Evolutionary conservation across 2,329 filamentous ascomycete species (phyloP), one percentile per base, ranked within the genome.

Genomic region (Fusarium odoratissimum): DNA sequence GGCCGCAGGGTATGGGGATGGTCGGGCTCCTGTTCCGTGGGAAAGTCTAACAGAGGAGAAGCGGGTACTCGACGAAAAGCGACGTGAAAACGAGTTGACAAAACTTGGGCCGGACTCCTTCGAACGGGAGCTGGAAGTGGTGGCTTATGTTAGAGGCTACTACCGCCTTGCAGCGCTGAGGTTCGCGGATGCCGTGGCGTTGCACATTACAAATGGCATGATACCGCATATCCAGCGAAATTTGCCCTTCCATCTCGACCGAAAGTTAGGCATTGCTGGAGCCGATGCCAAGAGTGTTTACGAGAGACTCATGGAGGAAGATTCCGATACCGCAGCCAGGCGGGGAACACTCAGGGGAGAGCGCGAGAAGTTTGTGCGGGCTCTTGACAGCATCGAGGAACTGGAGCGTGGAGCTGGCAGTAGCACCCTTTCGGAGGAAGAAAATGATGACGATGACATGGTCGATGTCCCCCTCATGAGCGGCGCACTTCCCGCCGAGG

Each of bases 91-190:
- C 11, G 84, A 89, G 31, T 69, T 84, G 11, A 73, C 79, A 17
- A 86, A 85, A 31, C 82, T 93, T 16, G 86, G 86, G 0, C 78
- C 83, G 0, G 92, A 94, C 74, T 83, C 85, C 0, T 94, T 89
- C 72, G 78, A 84, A 3, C 80, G 82, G 0, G 92, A 94, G 76
- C 80, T 95, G 1, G 83, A 86, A 13, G 88, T 92, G 0, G 87
- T 92, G 0, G 86, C 90, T 0, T 89, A 90, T 8, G 86, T 93
- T 48, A 84, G 91, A 0, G 91, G 88, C 0, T 95, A 94, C 79
- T 95, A 95, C 76, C 85, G 89, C 51, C 87, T 91, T 8, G 91
- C 92, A 0, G 87, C 89, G 0, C 82, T 86, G 38, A 87, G 92
- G 3, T 92, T 94, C 74, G 85, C 90, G 1, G 92, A 95, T 61